Percentiles rank a stretch among this genome's conserved stretches.
Conservation (phyloP, 805 yeast genomes). For the Zygosaccharomyces bisporus region DNA sequence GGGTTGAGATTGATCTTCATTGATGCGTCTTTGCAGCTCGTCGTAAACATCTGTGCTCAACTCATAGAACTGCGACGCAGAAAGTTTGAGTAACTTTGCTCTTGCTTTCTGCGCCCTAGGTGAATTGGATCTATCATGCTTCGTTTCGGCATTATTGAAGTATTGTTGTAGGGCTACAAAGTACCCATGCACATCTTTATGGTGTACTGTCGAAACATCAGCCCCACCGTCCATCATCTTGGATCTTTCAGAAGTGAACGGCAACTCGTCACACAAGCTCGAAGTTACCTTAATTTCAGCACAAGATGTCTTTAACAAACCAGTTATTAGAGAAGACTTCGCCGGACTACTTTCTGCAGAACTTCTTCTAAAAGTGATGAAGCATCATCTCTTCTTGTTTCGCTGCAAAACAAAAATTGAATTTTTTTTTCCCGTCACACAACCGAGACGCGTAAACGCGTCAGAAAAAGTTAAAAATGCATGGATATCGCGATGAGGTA, state of each 20-base stretch:
- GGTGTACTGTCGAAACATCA: constrained; percentile 15
- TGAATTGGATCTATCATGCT: constrained; percentile 35
- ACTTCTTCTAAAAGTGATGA: constrained; percentile 4
- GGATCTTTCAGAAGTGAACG: constrained; percentile 2
- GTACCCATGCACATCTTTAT: constrained; percentile 26
- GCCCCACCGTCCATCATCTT: constrained; percentile 13
- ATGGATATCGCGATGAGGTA: neutral
- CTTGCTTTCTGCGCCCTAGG: constrained; percentile 74
- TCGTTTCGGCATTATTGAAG: constrained; percentile 29
- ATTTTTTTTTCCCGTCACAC: constrained; percentile 1
- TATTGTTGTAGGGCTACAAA: constrained; percentile 28
- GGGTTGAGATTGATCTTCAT: constrained; percentile 54
- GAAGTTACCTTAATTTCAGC: neutral
- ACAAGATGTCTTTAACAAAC: neutral
- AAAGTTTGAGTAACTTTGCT: constrained; percentile 75
- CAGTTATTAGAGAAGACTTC: neutral
- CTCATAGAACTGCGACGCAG: constrained; percentile 80
- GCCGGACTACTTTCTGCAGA: neutral
- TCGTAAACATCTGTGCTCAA: constrained; percentile 92
- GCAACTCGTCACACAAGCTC: neutral
- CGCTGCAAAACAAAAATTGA: constrained; percentile 7
- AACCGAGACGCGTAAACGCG: constrained; percentile 3
- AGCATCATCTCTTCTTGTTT: constrained; percentile 5
- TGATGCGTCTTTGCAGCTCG: constrained; percentile 77
- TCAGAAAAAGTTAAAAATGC: neutral